A percentile compares a stretch with the other conserved stretches of the same genome.
These are phyloP conservation scores for Talaromyces sp. DNA, from an alignment of 2,329 filamentous ascomycete genomes.

Conservation along the genomic window DNA sequence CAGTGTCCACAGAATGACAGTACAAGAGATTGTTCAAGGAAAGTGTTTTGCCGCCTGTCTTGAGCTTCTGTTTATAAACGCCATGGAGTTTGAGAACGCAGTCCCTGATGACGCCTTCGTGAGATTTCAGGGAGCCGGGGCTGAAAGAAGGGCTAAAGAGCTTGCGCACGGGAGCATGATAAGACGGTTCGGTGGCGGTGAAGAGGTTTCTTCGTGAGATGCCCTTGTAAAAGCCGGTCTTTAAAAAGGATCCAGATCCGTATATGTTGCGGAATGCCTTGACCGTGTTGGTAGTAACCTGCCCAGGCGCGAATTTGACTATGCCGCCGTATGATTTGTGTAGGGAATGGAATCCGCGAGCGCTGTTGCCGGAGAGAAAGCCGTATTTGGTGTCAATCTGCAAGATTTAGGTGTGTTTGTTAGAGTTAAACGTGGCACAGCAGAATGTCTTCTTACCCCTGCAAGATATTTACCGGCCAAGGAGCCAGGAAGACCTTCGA, in stretches of 20 bases:
- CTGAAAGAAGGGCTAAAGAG: constrained; percentile 21
- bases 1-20: constrained; percentile 21
- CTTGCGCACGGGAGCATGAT: constrained; percentile 20
- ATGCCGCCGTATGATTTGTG: constrained; percentile 18
- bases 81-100: constrained; percentile 18
- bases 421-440: background rate
- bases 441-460: constrained; percentile 13
- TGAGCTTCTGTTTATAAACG: constrained; percentile 12
- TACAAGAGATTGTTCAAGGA: constrained; percentile 20
- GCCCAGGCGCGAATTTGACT: constrained; percentile 19
- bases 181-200: constrained; percentile 19
- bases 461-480: constrained; percentile 14
- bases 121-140: constrained; percentile 18
- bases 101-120: constrained; percentile 17
- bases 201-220: constrained; percentile 22
- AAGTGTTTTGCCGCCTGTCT: constrained; percentile 7
- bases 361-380: constrained; percentile 17
- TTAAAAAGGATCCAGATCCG: constrained; percentile 18
- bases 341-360: constrained; percentile 16
- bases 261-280: constrained; percentile 21
- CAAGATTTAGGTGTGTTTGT: background rate
- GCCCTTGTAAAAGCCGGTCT: constrained; percentile 19
- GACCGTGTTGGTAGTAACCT: constrained; percentile 22
- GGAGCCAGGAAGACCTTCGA: constrained; percentile 15
- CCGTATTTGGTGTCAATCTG: constrained; percentile 18